Evolutionary conservation across 441 rosid genomes (phyloP), one percentile per base, ranked within the genome.

Genomic region (Adansonia madagascariensis): DNA sequence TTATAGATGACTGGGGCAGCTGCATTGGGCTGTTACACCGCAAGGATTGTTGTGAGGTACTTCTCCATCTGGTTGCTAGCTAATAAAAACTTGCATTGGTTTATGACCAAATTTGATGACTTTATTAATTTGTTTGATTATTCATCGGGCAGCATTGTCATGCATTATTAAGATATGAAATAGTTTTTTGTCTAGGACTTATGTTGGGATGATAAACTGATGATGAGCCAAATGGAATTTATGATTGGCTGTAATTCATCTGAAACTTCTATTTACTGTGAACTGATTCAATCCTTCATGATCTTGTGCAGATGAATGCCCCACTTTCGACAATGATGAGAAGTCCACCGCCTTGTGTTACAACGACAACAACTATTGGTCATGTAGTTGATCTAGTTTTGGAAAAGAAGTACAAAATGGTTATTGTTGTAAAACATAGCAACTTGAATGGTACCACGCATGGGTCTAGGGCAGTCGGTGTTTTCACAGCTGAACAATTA

Each of bases 1-100:
- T 90, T 71, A 56, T 91, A 61, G 94, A 92, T 75, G 94, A 91
- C 17, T 74, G 92, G 87, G 94, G 89, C 77, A 78, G 83, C 85
- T 92, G 93, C 74, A 67, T 88, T 20, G 94, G 97, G 67, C 82
- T 91, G 20, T 82, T 91, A 92, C 92, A 92, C 78, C 88, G 89
- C 10, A 88, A 89, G 79, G 95, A 91, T 77, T 92, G 95, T 85
- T 80, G 10, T 67, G 87, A 90, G 88, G 95, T 91, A 75, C 64
- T 78, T 66, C 10, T 12, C 3, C 9, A 8, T 75, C n/a, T 71
- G 49, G 39, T 9, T 22, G 20, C 67, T 71, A 27, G 56, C 68
- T 44, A 39, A 14, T 72, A 1, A 56, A 71, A 55, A n/a, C 52
- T 57, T 7, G n/a, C 18, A 8, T 43, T 22, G 20, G 18, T 52